phyloP scores from a whole-genome alignment of 352 stramenopile genomes.

The Phytopythium montanum region DNA sequence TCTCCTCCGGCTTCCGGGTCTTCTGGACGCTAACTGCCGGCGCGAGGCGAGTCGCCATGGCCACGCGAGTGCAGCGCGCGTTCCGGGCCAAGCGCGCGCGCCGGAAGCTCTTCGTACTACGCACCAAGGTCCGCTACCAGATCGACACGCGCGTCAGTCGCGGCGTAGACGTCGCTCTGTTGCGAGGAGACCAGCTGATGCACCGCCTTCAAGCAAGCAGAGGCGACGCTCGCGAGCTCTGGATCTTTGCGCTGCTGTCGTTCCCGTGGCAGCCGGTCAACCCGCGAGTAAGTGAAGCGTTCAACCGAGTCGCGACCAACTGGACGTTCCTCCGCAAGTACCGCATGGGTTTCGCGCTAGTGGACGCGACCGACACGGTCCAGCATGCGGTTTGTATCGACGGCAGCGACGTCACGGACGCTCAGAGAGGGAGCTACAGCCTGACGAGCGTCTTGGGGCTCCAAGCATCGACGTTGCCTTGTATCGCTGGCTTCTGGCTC shows the following conservation, averaged over 20 bases:
- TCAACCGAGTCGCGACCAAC: slow-evolving; percentile 30
- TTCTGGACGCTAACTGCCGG: slow-evolving; percentile 37
- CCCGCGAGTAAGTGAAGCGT: slow-evolving; percentile 5
- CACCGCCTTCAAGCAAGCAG: slow-evolving; percentile 7
- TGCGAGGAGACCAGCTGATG: slow-evolving; percentile 14
- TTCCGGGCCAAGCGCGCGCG: slow-evolving; percentile 26
- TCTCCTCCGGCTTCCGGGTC: slow-evolving; percentile 16
- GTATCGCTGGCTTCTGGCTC: slow-evolving; percentile 39
- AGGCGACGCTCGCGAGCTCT: slow-evolving; percentile 8
- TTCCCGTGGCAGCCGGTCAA: slow-evolving; percentile 27
- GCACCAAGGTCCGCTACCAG: slow-evolving; percentile 33
- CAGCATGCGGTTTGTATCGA: not conserved
- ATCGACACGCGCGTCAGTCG: slow-evolving; percentile 16
- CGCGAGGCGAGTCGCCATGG: slow-evolving; percentile 21
- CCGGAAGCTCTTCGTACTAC: slow-evolving; percentile 24
- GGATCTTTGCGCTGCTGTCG: slow-evolving; percentile 31
- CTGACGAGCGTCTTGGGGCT: slow-evolving; percentile 30
- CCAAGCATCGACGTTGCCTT: slow-evolving; percentile 15
- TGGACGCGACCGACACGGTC: slow-evolving; percentile 19
- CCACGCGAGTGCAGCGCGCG: slow-evolving; percentile 25
- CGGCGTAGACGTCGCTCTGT: slow-evolving; percentile 14
- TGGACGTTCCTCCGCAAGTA: slow-evolving; percentile 26
- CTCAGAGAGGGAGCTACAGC: slow-evolving; percentile 15
- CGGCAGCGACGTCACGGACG: not conserved
- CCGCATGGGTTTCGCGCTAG: slow-evolving; percentile 22